Percentiles rank a stretch among this genome's conserved stretches.
Evolutionary conservation across 75 land plant species (phyloP).

Genomic region (Pinus tabuliformis): DNA sequence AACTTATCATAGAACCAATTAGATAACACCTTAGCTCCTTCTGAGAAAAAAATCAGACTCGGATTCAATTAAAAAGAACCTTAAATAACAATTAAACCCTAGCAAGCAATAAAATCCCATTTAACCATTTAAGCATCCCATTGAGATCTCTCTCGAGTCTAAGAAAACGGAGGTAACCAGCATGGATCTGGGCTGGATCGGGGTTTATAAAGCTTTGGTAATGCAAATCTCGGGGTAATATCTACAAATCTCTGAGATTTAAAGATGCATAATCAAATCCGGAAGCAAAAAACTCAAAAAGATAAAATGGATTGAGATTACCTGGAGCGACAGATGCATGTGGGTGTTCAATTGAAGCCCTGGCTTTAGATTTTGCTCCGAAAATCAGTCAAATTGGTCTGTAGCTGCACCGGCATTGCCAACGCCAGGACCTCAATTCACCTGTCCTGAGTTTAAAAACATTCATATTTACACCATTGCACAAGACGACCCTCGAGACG

Average conservation of each 20-base stretch:
- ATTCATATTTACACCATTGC: too few relatives aligned
- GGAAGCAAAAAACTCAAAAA: neutral
- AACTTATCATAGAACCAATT: neutral
- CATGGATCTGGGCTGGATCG: conserved; percentile 3
- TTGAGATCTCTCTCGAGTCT: neutral
- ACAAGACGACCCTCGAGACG: too few relatives aligned
- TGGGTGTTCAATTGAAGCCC: neutral
- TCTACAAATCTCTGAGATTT: neutral
- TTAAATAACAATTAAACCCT: neutral
- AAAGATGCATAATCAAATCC: neutral
- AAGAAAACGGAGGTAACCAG: neutral
- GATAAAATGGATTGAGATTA: neutral
- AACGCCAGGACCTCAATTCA: too few relatives aligned
- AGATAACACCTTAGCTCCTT: too few relatives aligned
- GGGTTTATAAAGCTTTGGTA: neutral
- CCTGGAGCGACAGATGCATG: neutral
- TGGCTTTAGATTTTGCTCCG: neutral
- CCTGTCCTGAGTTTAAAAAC: too few relatives aligned
- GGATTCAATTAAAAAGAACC: neutral
- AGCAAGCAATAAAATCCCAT: neutral
- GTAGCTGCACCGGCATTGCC: neutral
- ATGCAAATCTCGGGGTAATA: neutral
- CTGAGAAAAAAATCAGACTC: neutral
- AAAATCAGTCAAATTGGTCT: neutral
- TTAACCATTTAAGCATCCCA: too few relatives aligned